phyloP scores from a whole-genome alignment of 257 asterid species.

The Thymus mandschuricus region DNA sequence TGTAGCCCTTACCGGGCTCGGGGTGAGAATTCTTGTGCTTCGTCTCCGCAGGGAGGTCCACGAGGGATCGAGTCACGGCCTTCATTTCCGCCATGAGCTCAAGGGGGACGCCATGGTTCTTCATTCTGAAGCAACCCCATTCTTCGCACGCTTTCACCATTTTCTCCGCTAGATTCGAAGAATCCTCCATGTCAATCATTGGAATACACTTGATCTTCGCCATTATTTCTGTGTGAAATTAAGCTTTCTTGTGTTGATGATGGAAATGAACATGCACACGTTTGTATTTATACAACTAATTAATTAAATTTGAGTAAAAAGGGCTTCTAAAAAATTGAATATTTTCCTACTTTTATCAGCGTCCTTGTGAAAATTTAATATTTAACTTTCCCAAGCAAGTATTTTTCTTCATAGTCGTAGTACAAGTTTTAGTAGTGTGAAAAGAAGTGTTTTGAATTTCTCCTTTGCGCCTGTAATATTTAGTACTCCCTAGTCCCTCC shows the following conservation, averaged over 20 bases:
- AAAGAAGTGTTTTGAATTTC: too few relatives aligned
- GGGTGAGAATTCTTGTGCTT: conserved; percentile 39
- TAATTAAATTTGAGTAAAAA: too few relatives aligned
- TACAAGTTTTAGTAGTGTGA: too few relatives aligned
- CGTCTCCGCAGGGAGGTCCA: conserved; percentile 47
- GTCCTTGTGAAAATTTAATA: too few relatives aligned
- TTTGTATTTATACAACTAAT: too few relatives aligned
- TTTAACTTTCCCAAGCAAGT: too few relatives aligned
- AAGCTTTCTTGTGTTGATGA: background rate
- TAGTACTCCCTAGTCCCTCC: too few relatives aligned
- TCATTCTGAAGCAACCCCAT: conserved; percentile 56
- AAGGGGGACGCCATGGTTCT: conserved; percentile 41
- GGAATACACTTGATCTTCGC: conserved; percentile 32
- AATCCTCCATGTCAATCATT: conserved; percentile 46
- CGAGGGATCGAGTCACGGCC: conserved; percentile 26
- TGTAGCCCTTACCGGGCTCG: conserved; percentile 41
- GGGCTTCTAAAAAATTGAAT: too few relatives aligned
- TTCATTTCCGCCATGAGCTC: conserved; percentile 47
- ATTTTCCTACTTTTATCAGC: too few relatives aligned
- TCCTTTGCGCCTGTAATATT: too few relatives aligned
- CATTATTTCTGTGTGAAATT: background rate
- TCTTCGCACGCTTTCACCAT: conserved; percentile 46
- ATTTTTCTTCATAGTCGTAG: too few relatives aligned
- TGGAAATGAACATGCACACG: too few relatives aligned
- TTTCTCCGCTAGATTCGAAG: conserved; percentile 9